Evolutionary conservation across 1,139 yeast species (phyloP).

Genomic region (Barnettozyma hawaiiensis): DNA sequence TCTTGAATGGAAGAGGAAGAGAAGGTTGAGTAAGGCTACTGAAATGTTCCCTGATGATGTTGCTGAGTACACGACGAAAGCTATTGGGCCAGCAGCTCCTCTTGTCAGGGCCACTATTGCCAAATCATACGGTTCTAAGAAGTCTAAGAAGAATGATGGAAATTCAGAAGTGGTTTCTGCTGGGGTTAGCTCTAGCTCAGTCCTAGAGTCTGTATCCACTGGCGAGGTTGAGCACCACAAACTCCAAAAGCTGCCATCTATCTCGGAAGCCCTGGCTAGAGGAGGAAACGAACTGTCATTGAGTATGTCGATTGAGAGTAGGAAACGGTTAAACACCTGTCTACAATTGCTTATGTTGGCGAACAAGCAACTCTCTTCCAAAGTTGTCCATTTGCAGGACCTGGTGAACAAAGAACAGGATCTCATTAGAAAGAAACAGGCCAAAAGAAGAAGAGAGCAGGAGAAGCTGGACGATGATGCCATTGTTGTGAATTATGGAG

Average conservation of each 20-base stretch:
- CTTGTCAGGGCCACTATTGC: constrained; percentile 5
- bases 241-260: constrained; percentile 23
- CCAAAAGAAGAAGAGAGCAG: background rate
- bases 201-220: constrained; percentile 7
- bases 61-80: constrained; percentile 6
- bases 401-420: constrained; percentile 39
- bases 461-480: constrained; percentile 11
- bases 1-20: constrained; percentile 27
- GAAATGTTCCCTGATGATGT: constrained; percentile 25
- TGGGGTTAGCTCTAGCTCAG: constrained; percentile 3
- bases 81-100: constrained; percentile 7
- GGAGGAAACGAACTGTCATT: constrained; percentile 38
- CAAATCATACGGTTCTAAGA: constrained; percentile 1
- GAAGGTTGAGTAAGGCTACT: constrained; percentile 25
- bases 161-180: constrained; percentile 17
- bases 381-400: constrained; percentile 57
- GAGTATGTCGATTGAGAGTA: constrained; percentile 55
- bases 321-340: constrained; percentile 65
- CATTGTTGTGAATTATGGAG: constrained; percentile 23
- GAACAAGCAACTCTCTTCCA: constrained; percentile 60
- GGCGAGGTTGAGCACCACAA: constrained; percentile 3
- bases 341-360: constrained; percentile 71
- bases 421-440: constrained; percentile 25
- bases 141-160: constrained; percentile 5
- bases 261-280: constrained; percentile 25